These are phyloP conservation scores for Blastobotrys parvus DNA, from an alignment of 805 yeast species.

Conservation along the genomic window DNA sequence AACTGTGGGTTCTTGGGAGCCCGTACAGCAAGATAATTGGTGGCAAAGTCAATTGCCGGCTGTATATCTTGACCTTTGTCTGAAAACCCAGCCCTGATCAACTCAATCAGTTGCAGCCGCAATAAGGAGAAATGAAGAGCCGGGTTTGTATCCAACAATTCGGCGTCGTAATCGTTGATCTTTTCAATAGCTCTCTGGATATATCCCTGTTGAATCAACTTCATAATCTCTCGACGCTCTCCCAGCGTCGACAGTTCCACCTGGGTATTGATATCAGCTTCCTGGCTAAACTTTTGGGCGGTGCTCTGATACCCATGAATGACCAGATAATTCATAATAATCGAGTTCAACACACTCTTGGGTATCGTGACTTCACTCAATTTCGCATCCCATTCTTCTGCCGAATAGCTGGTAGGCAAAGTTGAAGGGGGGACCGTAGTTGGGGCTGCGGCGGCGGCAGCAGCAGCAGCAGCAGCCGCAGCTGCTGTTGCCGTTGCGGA, in stretches of 20 bases:
- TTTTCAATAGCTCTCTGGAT: constrained; percentile 50
- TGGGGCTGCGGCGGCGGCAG: no score
- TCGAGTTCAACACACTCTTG: constrained; percentile 33
- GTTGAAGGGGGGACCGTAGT: no score
- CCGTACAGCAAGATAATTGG: constrained; percentile 43
- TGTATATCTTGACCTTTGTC: constrained; percentile 19
- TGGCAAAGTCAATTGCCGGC: constrained; percentile 29
- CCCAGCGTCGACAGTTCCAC: constrained; percentile 44
- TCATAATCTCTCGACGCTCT: constrained; percentile 45
- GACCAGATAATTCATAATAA: constrained; percentile 66
- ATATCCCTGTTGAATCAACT: constrained; percentile 48
- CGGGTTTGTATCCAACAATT: constrained; percentile 53
- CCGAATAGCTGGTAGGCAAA: constrained; percentile 18
- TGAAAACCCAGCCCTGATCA: constrained; percentile 51
- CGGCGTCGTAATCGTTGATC: constrained; percentile 54
- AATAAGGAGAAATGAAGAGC: constrained; percentile 64
- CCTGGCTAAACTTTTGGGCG: constrained; percentile 52
- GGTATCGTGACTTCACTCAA: constrained; percentile 19
- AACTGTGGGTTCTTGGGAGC: constrained; percentile 46
- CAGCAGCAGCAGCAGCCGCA: no score
- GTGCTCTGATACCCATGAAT: constrained; percentile 72
- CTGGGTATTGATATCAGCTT: constrained; percentile 28
- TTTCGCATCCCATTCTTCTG: constrained; percentile 24
- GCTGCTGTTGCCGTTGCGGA: no score
- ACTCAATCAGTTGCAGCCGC: constrained; percentile 68